Evolutionary conservation across 306 rosid species (phyloP), one percentile per base, ranked within the genome.

Genomic region (Pterocarpus macrocarpus): DNA sequence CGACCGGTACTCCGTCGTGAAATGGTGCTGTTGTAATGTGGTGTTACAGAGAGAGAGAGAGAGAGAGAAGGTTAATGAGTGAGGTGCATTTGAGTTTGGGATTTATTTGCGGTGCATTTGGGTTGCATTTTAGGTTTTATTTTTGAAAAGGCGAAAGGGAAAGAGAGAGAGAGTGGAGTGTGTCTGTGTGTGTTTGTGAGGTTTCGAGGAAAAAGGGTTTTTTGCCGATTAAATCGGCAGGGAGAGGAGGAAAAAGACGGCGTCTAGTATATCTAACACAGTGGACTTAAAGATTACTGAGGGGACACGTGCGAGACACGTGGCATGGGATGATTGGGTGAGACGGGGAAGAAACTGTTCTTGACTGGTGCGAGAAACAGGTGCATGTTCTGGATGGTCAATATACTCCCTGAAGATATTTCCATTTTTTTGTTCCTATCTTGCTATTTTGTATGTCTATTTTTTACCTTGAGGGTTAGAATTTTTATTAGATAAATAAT

Each of bases 1-100:
- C 44, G 85, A 76, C 1, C 87, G 78, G 70, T 85, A 87, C 41
- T 90, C 88, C 30, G 89, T 92, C 92, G 87, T 94, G 63, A 45
- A 49, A 30, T 28, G 22, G 68, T 9, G 2, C 28, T 0, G 50
- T 0, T 10, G 34, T 52, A 1, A 17, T 32, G 30, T 0, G 22
- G 6, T 43, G 49, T 43, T 8, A n/a, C n/a, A n/a, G n/a, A 9
- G 71, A 6, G 8, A 10, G 62, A 28, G n/a, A 41, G 56, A 0
- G 70, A 4, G 49, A n/a, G 50, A 63, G 72, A 49, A 15, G 76
- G 34, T 64, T 41, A 53, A 11, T 15, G 28, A 34, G 35, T 62
- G 7, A 32, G 61, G 8, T 22, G 79, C 62, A 14, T 71, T 71
- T 80, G 88, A 6, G 66, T 78, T 57, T 81, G 71, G 72, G 55